Conservation (phyloP, 331 rosid genomes). For the Cydonia oblonga region DNA sequence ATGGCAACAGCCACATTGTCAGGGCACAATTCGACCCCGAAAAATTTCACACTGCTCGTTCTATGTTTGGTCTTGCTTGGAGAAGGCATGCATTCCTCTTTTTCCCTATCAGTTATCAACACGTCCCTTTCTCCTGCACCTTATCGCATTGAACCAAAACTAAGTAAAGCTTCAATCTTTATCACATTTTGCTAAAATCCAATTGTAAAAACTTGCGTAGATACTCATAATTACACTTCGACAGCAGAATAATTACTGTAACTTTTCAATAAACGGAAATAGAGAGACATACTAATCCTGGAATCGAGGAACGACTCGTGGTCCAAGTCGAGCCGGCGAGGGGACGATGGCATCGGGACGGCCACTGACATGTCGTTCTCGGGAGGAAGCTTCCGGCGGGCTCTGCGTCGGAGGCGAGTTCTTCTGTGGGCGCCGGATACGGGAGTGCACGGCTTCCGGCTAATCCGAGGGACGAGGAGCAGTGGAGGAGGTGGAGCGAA, state of each 20-base stretch:
- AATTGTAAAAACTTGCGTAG: background rate
- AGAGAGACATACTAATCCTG: constrained; percentile 22
- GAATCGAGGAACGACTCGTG: constrained; percentile 35
- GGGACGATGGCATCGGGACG: constrained; percentile 32
- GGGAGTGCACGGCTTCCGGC: constrained; percentile 5
- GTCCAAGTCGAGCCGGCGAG: constrained; percentile 28
- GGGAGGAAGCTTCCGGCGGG: constrained; percentile 24
- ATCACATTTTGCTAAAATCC: background rate
- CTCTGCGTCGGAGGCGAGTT: constrained; percentile 19
- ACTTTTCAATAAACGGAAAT: background rate
- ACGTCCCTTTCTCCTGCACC: constrained; percentile 55
- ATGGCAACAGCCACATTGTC: constrained; percentile 87
- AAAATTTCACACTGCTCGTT: constrained; percentile 30
- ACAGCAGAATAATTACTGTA: background rate
- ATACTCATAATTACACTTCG: background rate
- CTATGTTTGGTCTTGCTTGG: constrained; percentile 30
- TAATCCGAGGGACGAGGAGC: background rate
- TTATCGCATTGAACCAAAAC: constrained; percentile 9
- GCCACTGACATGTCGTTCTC: constrained; percentile 38
- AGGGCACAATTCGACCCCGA: constrained; percentile 76
- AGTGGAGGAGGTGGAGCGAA: constrained; percentile 1
- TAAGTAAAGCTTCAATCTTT: background rate
- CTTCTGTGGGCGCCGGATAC: constrained; percentile 18
- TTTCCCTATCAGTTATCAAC: constrained; percentile 26
- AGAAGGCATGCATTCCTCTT: constrained; percentile 25